Evolutionary conservation across 495 filamentous ascomycete species (phyloP).

Genomic region (Neurospora sp.): DNA sequence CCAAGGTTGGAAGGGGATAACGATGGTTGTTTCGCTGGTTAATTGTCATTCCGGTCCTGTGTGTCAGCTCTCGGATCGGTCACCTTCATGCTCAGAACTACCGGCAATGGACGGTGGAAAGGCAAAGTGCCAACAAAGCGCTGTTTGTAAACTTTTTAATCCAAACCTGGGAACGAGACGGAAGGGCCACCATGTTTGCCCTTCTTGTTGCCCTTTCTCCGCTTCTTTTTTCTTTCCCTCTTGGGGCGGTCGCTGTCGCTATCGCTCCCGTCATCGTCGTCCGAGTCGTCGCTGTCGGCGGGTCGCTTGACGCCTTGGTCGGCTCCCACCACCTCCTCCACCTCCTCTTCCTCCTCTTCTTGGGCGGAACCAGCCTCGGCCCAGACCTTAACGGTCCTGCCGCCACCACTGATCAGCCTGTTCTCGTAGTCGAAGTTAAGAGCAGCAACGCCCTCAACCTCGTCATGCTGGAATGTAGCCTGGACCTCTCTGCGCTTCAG

Average conservation of each 20-base stretch:
- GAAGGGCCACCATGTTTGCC: slow-evolving; percentile 4
- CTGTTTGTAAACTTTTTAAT: slow-evolving; percentile 8
- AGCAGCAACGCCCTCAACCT: slow-evolving; percentile 69
- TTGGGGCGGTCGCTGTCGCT: slow-evolving; percentile 37
- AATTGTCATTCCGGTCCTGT: neutral
- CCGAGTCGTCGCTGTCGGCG: slow-evolving; percentile 32
- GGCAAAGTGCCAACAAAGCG: neutral
- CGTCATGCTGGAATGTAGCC: slow-evolving; percentile 58
- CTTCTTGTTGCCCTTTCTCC: slow-evolving; percentile 34
- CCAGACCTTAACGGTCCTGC: slow-evolving; percentile 79
- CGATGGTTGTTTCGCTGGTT: neutral
- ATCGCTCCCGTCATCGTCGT: slow-evolving; percentile 24
- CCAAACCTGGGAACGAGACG: slow-evolving; percentile 24
- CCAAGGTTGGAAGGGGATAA: neutral
- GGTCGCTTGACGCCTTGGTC: slow-evolving; percentile 33
- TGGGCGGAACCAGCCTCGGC: slow-evolving; percentile 29
- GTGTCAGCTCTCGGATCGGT: slow-evolving; percentile 7
- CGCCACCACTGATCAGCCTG: slow-evolving; percentile 79
- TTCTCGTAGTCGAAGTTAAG: slow-evolving; percentile 75
- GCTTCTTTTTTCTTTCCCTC: slow-evolving; percentile 32
- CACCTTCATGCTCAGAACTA: slow-evolving; percentile 13
- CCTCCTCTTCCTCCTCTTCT: slow-evolving; percentile 35
- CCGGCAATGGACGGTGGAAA: neutral
- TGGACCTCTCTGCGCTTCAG: slow-evolving; percentile 31
- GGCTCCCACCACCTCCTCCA: slow-evolving; percentile 37